phyloP scores from a whole-genome alignment of 139 green algal species.

The Tetratostichococcus sp. region DNA sequence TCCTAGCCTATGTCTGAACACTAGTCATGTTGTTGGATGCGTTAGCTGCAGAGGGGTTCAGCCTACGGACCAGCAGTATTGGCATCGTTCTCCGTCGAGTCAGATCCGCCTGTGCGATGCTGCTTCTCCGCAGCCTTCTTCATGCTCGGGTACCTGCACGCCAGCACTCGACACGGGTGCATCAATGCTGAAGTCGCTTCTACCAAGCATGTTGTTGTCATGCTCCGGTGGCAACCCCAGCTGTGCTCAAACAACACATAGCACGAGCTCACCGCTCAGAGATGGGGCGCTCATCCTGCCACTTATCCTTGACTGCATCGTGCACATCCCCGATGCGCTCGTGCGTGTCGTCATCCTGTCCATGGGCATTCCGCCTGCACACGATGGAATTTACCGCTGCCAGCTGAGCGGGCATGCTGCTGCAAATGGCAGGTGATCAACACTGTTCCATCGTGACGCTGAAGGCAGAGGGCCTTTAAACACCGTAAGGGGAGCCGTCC shows the following conservation, averaged over 20 bases:
- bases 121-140: neutral
- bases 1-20: too few relatives aligned
- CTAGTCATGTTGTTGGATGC: too few relatives aligned
- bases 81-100: neutral
- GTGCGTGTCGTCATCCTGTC: neutral
- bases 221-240: too few relatives aligned
- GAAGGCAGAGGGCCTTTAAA: too few relatives aligned
- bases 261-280: neutral
- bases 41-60: too few relatives aligned
- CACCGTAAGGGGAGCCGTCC: too few relatives aligned
- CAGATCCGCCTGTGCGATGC: neutral
- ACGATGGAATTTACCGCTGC: neutral
- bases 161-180: too few relatives aligned
- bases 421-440: neutral
- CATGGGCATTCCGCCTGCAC: neutral
- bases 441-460: too few relatives aligned
- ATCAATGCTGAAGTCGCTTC: too few relatives aligned
- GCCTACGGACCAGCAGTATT: too few relatives aligned
- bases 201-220: too few relatives aligned
- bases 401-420: neutral
- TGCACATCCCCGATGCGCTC: neutral
- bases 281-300: neutral
- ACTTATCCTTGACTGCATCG: neutral
- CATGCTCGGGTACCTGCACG: neutral
- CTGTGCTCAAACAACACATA: too few relatives aligned